These are phyloP conservation scores for Candida pini DNA, from an alignment of 805 yeast genomes.

Conservation along the genomic window DNA sequence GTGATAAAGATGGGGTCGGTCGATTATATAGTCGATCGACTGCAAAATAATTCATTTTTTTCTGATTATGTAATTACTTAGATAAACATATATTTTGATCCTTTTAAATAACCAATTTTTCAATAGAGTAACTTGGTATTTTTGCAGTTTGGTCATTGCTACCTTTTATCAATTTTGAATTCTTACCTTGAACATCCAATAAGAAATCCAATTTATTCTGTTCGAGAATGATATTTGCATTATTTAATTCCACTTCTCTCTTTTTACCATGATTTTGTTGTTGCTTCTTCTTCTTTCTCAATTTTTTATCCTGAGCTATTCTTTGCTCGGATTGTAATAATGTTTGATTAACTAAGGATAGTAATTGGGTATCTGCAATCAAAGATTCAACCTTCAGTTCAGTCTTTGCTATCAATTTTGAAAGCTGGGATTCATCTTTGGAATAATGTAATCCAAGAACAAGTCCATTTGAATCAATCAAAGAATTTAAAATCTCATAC, in stretches of 20 bases:
- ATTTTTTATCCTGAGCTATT: constrained; percentile 7
- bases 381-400: constrained; percentile 30
- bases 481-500: constrained; percentile 54
- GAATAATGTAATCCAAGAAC: constrained; percentile 54
- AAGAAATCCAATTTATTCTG: constrained; percentile 20
- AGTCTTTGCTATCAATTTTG: constrained; percentile 42
- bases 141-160: constrained; percentile 31
- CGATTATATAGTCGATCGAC: too few species aligned
- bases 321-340: constrained; percentile 22
- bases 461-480: constrained; percentile 70
- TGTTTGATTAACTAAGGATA: constrained; percentile 43
- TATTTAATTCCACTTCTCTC: constrained; percentile 27
- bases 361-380: constrained; percentile 36
- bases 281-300: constrained; percentile 11
- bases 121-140: constrained; percentile 52
- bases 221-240: constrained; percentile 22
- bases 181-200: constrained; percentile 19
- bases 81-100: neutral
- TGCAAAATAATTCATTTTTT: too few species aligned
- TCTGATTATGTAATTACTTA: too few species aligned
- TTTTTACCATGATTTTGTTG: constrained; percentile 12
- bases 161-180: constrained; percentile 19
- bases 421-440: constrained; percentile 39
- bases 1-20: too few species aligned
- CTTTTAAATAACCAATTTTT: constrained; percentile 36